Conservation (phyloP, 2,329 filamentous ascomycete species). For the Chaetomium sp. region DNA sequence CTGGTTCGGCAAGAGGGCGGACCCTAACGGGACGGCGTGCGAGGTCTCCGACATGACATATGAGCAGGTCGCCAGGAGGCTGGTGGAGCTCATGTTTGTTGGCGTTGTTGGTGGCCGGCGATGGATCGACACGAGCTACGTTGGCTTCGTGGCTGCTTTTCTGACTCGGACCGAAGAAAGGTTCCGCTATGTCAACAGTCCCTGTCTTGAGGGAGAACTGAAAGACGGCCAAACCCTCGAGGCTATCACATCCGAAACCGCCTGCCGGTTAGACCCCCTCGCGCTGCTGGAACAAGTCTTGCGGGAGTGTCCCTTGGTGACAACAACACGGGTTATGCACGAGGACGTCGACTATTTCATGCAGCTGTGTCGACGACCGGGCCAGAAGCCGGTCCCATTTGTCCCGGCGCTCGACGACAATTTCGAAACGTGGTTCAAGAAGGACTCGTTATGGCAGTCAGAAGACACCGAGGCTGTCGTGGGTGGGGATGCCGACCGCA, state of each 20-base stretch:
- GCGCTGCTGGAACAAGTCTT: not conserved
- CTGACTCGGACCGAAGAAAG: no score
- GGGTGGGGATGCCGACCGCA: slow-evolving; percentile 86
- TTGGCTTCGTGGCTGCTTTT: no score
- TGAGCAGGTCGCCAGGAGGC: slow-evolving; percentile 58
- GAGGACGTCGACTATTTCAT: slow-evolving; percentile 96
- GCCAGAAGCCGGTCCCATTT: slow-evolving; percentile 94
- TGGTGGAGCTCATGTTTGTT: not conserved
- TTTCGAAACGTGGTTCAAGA: slow-evolving; percentile 99
- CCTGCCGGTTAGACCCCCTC: not conserved
- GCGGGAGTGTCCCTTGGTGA: not conserved
- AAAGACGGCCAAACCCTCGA: no score
- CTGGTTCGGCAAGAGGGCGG: slow-evolving; percentile 76
- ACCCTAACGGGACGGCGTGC: slow-evolving; percentile 38
- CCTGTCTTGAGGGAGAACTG: no score
- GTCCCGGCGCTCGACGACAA: slow-evolving; percentile 91
- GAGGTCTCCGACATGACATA: slow-evolving; percentile 93
- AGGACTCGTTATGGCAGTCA: slow-evolving; percentile 97
- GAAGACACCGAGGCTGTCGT: slow-evolving; percentile 93
- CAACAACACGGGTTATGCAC: slow-evolving; percentile 28
- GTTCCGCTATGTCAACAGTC: no score
- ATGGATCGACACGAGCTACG: no score
- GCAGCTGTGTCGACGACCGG: slow-evolving; percentile 77
- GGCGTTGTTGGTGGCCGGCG: no score
- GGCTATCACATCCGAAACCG: no score